Percentiles rank a stretch among this genome's conserved stretches.
Evolutionary conservation across 2,329 filamentous ascomycete genomes (phyloP).

Genomic region (Triangularia setosa): DNA sequence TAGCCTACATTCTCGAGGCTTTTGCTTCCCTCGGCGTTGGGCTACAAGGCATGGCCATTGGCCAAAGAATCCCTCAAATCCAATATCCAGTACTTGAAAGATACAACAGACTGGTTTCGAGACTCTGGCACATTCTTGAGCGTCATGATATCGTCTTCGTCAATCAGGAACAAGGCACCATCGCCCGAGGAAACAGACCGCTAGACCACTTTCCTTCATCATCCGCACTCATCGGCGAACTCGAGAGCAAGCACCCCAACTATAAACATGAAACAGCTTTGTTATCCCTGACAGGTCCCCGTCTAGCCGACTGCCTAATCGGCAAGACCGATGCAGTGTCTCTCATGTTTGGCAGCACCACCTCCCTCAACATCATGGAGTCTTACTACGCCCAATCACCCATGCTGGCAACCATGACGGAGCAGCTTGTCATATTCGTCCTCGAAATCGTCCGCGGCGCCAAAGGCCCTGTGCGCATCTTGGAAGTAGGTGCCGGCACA

Average conservation of each 20-base stretch:
- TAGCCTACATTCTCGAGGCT: constrained; percentile 1
- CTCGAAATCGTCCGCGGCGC: constrained; percentile 14
- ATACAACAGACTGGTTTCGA: background rate
- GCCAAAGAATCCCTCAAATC: background rate
- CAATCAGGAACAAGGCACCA: background rate
- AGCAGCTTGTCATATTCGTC: constrained; percentile 33
- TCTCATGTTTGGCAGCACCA: constrained; percentile 36
- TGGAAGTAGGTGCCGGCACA: constrained; percentile 43
- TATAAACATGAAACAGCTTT: constrained; percentile 21
- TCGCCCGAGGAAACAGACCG: too few species aligned
- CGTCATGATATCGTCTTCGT: background rate
- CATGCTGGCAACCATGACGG: constrained; percentile 28
- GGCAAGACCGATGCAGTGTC: constrained; percentile 37
- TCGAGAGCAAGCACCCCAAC: background rate
- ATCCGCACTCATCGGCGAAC: too few species aligned
- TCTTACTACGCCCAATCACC: constrained; percentile 32
- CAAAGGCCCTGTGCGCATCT: constrained; percentile 24
- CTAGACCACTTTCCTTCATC: too few species aligned
- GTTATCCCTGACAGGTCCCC: constrained; percentile 27
- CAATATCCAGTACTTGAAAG: background rate
- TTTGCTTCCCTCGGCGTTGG: background rate
- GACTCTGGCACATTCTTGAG: constrained; percentile 1
- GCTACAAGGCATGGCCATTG: background rate
- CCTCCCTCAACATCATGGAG: constrained; percentile 34
- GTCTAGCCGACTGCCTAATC: constrained; percentile 29